A percentile compares a stretch with the other conserved stretches of the same genome.
Conservation (phyloP, 2,329 filamentous ascomycete genomes). For the Colletotrichum gigasporum region DNA sequence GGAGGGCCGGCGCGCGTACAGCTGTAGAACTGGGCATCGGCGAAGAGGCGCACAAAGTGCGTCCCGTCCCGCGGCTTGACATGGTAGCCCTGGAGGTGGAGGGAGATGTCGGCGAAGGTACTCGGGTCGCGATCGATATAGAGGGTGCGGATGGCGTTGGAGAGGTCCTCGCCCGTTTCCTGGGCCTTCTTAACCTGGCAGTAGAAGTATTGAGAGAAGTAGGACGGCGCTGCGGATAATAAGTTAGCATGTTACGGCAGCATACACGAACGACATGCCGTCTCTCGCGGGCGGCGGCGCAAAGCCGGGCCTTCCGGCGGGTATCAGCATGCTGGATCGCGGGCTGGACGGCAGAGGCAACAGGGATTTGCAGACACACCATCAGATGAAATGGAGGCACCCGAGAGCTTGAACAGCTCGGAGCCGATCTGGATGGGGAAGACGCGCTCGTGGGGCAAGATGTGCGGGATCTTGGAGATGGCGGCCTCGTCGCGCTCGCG, state of each 20-base stretch:
- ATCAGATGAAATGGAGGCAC: slow-evolving; percentile 78
- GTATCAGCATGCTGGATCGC: neutral
- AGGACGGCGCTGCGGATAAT: slow-evolving; percentile 78
- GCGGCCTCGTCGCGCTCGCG: slow-evolving; percentile 40
- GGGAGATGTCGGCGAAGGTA: slow-evolving; percentile 88
- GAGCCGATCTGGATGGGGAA: slow-evolving; percentile 80
- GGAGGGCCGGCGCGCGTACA: slow-evolving; percentile 56
- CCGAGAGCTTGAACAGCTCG: slow-evolving; percentile 77
- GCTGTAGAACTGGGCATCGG: slow-evolving; percentile 94
- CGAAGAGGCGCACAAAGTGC: slow-evolving; percentile 92
- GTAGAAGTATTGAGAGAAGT: slow-evolving; percentile 94
- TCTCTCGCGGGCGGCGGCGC: neutral
- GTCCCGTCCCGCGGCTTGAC: slow-evolving; percentile 81
- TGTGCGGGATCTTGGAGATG: slow-evolving; percentile 60
- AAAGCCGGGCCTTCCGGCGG: neutral
- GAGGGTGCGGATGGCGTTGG: slow-evolving; percentile 73
- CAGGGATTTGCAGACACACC: slow-evolving; percentile 55
- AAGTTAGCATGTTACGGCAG: neutral
- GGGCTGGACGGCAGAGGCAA: neutral
- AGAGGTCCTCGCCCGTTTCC: slow-evolving; percentile 63
- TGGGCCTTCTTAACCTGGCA: slow-evolving; percentile 78
- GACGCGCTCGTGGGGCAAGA: slow-evolving; percentile 76
- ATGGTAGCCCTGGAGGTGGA: slow-evolving; percentile 93
- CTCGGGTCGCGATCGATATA: slow-evolving; percentile 94
- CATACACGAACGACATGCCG: neutral